Conservation (phyloP, 1,139 yeast species). For the Yamadazyma atmosphaerica region DNA sequence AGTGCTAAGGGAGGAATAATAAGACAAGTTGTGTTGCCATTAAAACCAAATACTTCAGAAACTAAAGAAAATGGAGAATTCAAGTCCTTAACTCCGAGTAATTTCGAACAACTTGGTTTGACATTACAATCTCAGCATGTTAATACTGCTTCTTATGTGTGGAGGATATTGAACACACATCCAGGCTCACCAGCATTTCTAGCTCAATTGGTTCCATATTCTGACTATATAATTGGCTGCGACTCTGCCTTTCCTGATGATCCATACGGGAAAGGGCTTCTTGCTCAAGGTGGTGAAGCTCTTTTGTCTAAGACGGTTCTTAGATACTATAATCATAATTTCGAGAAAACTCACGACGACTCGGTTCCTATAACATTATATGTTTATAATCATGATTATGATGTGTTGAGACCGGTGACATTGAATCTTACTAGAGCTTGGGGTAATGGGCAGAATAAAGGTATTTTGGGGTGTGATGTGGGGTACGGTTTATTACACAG, state of each 20-base stretch:
- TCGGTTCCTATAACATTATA: constrained; percentile 53
- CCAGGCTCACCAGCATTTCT: constrained; percentile 81
- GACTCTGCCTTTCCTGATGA: constrained; percentile 52
- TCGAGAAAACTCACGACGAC: constrained; percentile 33
- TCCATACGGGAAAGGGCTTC: constrained; percentile 52
- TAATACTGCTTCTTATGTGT: constrained; percentile 75
- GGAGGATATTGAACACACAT: constrained; percentile 80
- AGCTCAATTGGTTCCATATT: constrained; percentile 80
- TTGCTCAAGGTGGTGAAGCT: constrained; percentile 86
- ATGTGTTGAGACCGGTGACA: constrained; percentile 82
- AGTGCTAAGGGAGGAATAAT: constrained; percentile 82
- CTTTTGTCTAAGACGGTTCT: constrained; percentile 66
- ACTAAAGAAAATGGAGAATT: constrained; percentile 10
- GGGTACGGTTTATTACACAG: constrained; percentile 90
- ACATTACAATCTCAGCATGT: constrained; percentile 78
- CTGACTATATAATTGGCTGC: constrained; percentile 89
- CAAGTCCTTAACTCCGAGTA: constrained; percentile 15
- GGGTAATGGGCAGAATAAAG: constrained; percentile 58
- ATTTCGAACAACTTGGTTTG: constrained; percentile 53
- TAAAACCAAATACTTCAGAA: constrained; percentile 20
- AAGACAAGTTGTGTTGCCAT: constrained; percentile 51
- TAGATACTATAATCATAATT: constrained; percentile 55
- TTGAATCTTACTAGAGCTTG: constrained; percentile 52
- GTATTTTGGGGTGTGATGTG: constrained; percentile 89
- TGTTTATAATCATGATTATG: constrained; percentile 87